These are phyloP conservation scores for Acacia melanoxylon DNA, from an alignment of 306 rosid species.

Conservation along the genomic window DNA sequence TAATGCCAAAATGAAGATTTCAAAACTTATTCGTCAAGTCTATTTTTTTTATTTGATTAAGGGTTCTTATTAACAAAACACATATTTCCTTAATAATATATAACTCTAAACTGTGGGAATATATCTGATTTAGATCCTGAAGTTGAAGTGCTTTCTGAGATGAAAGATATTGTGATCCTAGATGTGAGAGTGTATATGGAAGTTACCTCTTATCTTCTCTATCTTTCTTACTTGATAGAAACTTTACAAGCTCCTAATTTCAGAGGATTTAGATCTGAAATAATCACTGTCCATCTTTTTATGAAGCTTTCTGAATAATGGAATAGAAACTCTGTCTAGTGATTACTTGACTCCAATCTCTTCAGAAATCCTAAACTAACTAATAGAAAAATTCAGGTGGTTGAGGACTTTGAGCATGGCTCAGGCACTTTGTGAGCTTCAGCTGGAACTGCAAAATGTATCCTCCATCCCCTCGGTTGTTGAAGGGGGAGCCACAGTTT, in stretches of 20 bases:
- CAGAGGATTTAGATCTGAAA: not conserved
- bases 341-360: not conserved
- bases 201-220: not conserved
- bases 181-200: not conserved
- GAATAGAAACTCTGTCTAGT: not conserved
- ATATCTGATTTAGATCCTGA: not conserved
- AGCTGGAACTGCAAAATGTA: slow-evolving; percentile 43
- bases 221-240: not conserved
- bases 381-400: slow-evolving; percentile 38
- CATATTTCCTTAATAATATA: not conserved
- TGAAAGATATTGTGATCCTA: not conserved
- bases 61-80: not conserved
- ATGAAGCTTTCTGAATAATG: not conserved
- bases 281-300: not conserved
- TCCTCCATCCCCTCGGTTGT: not conserved
- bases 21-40: not conserved
- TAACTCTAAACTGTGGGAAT: not conserved
- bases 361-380: not conserved
- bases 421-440: slow-evolving; percentile 56
- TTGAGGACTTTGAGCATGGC: slow-evolving; percentile 58
- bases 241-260: not conserved
- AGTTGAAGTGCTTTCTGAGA: not conserved
- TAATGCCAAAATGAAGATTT: not conserved
- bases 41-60: no score
- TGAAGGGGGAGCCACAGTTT: not conserved